phyloP scores from a whole-genome alignment of 2,329 filamentous ascomycete species.

The Neospermospora avenae region DNA sequence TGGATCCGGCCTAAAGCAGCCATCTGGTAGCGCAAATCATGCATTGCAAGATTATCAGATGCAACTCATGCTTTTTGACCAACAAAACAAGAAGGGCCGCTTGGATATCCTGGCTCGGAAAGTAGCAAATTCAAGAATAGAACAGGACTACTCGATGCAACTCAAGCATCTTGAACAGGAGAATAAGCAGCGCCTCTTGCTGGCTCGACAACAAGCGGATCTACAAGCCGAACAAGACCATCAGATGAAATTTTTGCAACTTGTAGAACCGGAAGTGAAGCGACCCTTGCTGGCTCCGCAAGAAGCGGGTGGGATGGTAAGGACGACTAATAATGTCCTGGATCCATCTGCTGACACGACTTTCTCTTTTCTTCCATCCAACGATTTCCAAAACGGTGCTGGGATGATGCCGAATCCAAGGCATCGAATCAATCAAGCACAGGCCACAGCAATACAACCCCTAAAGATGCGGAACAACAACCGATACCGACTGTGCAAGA shows the following conservation, averaged over 20 bases:
- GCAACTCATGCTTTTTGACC: slow-evolving; percentile 2
- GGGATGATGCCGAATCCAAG: not conserved
- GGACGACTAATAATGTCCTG: too few relatives aligned
- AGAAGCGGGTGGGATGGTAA: not conserved
- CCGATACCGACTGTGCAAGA: not conserved
- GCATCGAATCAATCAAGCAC: not conserved
- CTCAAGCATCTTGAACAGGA: too few relatives aligned
- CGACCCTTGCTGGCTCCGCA: not conserved
- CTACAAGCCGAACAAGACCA: not conserved
- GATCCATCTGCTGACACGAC: not conserved
- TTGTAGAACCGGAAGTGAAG: not conserved
- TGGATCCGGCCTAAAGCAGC: not conserved
- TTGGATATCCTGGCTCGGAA: not conserved
- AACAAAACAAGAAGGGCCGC: not conserved
- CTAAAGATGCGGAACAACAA: not conserved
- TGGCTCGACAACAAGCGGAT: too few relatives aligned
- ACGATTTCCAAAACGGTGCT: not conserved
- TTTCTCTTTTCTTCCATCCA: not conserved
- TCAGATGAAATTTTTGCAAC: not conserved
- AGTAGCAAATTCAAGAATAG: not conserved
- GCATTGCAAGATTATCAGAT: not conserved
- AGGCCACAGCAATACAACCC: not conserved
- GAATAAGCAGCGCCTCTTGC: too few relatives aligned
- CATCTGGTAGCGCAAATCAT: not conserved
- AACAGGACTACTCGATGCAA: too few relatives aligned